Conservation (phyloP, 116 monocot genomes). For the Trichopus zeylanicus region DNA sequence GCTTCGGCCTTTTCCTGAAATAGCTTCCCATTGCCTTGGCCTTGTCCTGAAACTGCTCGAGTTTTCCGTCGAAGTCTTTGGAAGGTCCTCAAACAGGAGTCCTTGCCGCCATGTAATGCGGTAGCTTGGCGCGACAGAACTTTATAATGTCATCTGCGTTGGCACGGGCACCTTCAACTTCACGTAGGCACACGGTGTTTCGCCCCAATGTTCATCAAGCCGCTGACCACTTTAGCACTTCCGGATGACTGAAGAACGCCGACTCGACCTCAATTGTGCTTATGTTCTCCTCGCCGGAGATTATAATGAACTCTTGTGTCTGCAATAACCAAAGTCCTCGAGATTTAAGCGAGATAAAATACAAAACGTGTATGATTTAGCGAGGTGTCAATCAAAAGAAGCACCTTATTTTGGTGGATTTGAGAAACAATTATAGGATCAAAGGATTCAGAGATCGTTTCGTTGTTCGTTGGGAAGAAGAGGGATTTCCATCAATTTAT, state of each 20-base stretch:
- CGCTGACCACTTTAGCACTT: conserved; percentile 65
- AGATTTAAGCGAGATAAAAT: no score
- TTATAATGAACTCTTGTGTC: no score
- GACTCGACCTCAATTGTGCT: conserved; percentile 84
- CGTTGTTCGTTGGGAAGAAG: no score
- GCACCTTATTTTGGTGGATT: no score
- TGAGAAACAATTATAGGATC: no score
- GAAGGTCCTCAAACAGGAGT: conserved; percentile 56
- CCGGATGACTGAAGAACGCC: conserved; percentile 49
- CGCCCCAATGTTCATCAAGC: conserved; percentile 70
- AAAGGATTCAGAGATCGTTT: no score
- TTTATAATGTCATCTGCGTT: conserved; percentile 45
- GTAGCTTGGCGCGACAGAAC: conserved; percentile 49
- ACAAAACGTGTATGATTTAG: no score
- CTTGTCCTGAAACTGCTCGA: conserved; percentile 59
- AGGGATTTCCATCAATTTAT: no score
- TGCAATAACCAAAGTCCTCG: no score
- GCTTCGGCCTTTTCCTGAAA: conserved; percentile 9
- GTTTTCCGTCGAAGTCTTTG: conserved; percentile 83
- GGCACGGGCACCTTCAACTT: conserved; percentile 36
- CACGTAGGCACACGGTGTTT: conserved; percentile 76
- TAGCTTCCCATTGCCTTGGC: conserved; percentile 45
- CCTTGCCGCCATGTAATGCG: conserved; percentile 59
- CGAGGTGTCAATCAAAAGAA: no score
- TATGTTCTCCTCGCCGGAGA: conserved; percentile 83